phyloP scores from a whole-genome alignment of 257 asterid genomes.

The Solanum medicagineum region DNA sequence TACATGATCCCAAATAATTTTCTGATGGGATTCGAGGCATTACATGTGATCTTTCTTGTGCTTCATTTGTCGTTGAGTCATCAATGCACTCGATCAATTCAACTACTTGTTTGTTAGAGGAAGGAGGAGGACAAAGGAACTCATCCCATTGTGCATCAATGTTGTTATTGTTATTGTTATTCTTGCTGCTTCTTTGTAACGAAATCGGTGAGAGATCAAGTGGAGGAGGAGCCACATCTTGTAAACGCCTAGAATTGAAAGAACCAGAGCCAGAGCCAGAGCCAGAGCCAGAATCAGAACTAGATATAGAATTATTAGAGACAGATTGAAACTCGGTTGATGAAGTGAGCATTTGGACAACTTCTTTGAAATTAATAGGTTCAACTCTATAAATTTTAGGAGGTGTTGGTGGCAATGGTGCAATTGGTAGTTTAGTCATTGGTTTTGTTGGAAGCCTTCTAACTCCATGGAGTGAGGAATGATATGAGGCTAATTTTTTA shows the following conservation, averaged over 20 bases:
- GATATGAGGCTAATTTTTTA: conserved; percentile 1
- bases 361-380: conserved; percentile 39
- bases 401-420: conserved; percentile 59
- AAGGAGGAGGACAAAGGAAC: background rate
- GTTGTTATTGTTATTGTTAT: background rate
- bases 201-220: conserved; percentile 25
- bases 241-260: background rate
- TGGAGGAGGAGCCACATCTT: conserved; percentile 60
- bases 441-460: conserved; percentile 20
- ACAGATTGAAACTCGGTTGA: conserved; percentile 13
- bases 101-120: background rate
- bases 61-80: background rate
- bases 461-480: conserved; percentile 34
- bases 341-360: conserved; percentile 59
- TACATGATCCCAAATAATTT: conserved; percentile 15
- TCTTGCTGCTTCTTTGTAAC: background rate
- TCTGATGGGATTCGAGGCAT: background rate
- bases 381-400: conserved; percentile 61
- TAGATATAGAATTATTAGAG: background rate
- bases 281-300: background rate
- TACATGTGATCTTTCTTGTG: background rate
- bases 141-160: background rate
- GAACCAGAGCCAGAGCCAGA: background rate
- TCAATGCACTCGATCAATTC: background rate
- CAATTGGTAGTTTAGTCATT: conserved; percentile 40